These are phyloP conservation scores for Cyclotella sp. DNA, from an alignment of 108 stramenopile species.

Conservation along the genomic window DNA sequence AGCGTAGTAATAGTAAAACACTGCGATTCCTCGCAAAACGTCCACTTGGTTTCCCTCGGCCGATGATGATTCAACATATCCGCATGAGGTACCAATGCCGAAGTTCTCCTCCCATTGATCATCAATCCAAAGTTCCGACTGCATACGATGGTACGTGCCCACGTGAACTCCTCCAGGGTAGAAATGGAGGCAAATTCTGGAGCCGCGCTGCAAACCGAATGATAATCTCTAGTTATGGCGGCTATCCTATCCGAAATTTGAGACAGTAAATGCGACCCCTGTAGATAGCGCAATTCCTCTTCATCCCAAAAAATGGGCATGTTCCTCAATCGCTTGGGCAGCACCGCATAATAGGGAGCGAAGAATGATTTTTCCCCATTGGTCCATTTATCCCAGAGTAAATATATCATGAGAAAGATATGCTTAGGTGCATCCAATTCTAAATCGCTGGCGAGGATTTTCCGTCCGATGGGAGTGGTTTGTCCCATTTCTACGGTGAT, in stretches of 20 bases:
- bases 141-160: constrained; percentile 99
- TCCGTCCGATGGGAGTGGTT: constrained; percentile 87
- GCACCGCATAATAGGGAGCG: constrained; percentile 96
- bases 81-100: constrained; percentile 98
- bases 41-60: constrained; percentile 99
- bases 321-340: constrained; percentile 88
- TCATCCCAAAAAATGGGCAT: constrained; percentile 99
- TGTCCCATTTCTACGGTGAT: constrained; percentile 99
- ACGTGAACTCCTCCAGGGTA: constrained; percentile 94
- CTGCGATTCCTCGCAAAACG: constrained; percentile 94
- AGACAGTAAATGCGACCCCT: constrained; percentile 84
- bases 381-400: constrained; percentile 91
- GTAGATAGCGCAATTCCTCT: constrained; percentile 82
- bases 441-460: constrained; percentile 73
- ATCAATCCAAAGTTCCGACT: constrained; percentile 97
- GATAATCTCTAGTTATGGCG: constrained; percentile 95
- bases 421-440: constrained; percentile 99
- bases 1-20: constrained; percentile 98
- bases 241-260: constrained; percentile 85
- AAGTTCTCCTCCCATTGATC: constrained; percentile 93
- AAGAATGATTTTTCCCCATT: constrained; percentile 91
- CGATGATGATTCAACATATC: constrained; percentile 99
- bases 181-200: constrained; percentile 78
- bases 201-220: constrained; percentile 83
- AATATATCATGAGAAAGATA: constrained; percentile 96